Percentiles rank a stretch among this genome's conserved stretches.
These are phyloP conservation scores for Skeletonema menzelii DNA, from an alignment of 108 stramenopile genomes.

Conservation along the genomic window DNA sequence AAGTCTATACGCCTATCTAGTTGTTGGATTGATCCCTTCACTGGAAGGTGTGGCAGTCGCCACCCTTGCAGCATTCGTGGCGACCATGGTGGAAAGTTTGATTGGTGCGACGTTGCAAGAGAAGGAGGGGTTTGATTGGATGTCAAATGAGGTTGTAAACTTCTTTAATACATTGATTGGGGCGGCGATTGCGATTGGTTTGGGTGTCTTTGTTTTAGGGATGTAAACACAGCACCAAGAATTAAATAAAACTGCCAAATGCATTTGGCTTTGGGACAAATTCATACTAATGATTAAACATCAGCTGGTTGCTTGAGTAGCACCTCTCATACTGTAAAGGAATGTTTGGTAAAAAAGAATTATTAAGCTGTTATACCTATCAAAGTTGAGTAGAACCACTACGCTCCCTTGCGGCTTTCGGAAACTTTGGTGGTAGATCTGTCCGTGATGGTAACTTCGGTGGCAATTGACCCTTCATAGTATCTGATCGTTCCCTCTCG, in stretches of 20 bases:
- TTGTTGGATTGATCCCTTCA: conserved; percentile 50
- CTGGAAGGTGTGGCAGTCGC: conserved; percentile 53
- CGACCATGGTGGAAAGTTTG: conserved; percentile 90
- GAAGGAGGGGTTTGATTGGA: conserved; percentile 75
- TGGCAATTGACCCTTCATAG: neutral
- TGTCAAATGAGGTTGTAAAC: conserved; percentile 96
- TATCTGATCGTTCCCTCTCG: neutral
- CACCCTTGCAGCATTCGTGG: conserved; percentile 81
- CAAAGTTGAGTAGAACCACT: neutral
- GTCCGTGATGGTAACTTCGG: neutral
- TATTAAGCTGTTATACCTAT: neutral
- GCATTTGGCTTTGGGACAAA: no score
- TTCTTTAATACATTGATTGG: conserved; percentile 94
- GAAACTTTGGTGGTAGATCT: neutral
- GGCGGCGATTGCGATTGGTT: conserved; percentile 71
- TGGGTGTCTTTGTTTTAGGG: conserved; percentile 36
- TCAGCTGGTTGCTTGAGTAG: no score
- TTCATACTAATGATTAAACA: no score
- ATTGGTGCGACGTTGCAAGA: conserved; percentile 93
- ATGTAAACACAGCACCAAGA: conserved; percentile 11
- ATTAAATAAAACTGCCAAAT: no score
- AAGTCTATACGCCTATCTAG: conserved; percentile 61
- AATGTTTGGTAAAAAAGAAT: neutral
- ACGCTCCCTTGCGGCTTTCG: neutral
- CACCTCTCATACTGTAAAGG: no score